Evolutionary conservation across 148 eudicot species (phyloP), one percentile per base, ranked within the genome.

Genomic region (Cornus florida): DNA sequence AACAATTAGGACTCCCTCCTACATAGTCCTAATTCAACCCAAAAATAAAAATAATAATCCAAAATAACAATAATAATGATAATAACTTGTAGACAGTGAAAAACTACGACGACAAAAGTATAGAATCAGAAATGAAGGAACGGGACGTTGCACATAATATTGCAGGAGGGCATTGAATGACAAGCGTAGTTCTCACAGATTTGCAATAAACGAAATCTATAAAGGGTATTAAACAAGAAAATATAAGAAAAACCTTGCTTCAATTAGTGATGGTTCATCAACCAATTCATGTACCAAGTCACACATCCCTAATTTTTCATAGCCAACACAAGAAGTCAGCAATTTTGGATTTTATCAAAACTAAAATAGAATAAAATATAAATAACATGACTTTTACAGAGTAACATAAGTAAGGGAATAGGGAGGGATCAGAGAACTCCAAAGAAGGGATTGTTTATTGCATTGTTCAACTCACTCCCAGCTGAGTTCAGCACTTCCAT

Each of bases 401-500:
- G 60, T 68, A 77, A 43, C 48, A 4, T 14, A 23, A 43, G 74
- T 19, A 22, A 3, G 4, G 57, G 67, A 76, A 23, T 7, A 56
- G 28, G 31, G 72, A 56, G 28, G 31, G 72, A 75, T 92, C 82
- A 93, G 32, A 96, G 96, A 83, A 94, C 90, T 16, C 99, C 99
- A 46, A 97, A 97, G 86, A 86, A 97, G 10, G 99, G 99, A 84
- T 97, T 97, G 67, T 90, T 91, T 66, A 97, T 97, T 23, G 99
- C 98, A 74, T 88, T 91, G 79, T 87, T 93, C 81, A 97, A 79
- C 90, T 97, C 99, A 22, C 82, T 89, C 66, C 97, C 99, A 79
- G 99, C 98, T 41, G 97, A 81, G 78, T 89, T 87, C 80, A 97
- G 85, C 74, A 94, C 91, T 28, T 88, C 89, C 24, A 78, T 81